Evolutionary conservation across 768 basidiomycete genomes (phyloP).

Genomic region (Guyanaporus albipodus): DNA sequence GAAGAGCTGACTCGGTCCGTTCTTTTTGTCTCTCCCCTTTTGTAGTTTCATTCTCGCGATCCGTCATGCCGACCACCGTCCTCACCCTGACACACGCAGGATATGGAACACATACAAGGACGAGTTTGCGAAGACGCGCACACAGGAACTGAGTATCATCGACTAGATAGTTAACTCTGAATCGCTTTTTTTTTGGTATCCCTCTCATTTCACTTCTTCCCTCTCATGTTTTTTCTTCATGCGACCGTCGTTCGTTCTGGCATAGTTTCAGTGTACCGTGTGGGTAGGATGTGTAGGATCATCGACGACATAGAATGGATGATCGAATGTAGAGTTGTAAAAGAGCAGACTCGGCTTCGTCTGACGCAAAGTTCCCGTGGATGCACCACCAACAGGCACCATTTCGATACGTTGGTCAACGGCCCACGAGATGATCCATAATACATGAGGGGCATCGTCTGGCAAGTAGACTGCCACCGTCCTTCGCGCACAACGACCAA

Average conservation of each 20-base stretch:
- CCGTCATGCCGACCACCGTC: constrained; percentile 5
- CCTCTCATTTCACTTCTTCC: background rate
- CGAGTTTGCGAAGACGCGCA: constrained; percentile 80
- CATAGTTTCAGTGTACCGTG: background rate
- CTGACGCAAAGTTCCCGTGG: too few relatives aligned
- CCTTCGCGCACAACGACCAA: too few relatives aligned
- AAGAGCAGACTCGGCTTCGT: too few relatives aligned
- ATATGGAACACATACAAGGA: constrained; percentile 98
- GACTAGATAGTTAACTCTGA: constrained; percentile 46
- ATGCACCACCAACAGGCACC: too few relatives aligned
- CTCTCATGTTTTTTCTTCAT: too few relatives aligned
- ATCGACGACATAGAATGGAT: background rate
- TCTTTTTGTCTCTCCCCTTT: background rate
- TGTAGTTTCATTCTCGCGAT: background rate
- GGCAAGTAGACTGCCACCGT: too few relatives aligned
- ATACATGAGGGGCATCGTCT: too few relatives aligned
- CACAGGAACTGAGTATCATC: constrained; percentile 73
- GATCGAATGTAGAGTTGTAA: background rate
- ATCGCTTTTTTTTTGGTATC: background rate
- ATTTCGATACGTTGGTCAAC: too few relatives aligned
- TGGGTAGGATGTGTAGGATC: background rate
- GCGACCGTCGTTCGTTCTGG: background rate
- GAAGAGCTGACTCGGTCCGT: constrained; percentile 84
- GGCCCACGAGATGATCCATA: too few relatives aligned
- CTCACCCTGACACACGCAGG: constrained; percentile 42